Evolutionary conservation across 768 basidiomycete species (phyloP).

Genomic region (Thelephora ganbajun): DNA sequence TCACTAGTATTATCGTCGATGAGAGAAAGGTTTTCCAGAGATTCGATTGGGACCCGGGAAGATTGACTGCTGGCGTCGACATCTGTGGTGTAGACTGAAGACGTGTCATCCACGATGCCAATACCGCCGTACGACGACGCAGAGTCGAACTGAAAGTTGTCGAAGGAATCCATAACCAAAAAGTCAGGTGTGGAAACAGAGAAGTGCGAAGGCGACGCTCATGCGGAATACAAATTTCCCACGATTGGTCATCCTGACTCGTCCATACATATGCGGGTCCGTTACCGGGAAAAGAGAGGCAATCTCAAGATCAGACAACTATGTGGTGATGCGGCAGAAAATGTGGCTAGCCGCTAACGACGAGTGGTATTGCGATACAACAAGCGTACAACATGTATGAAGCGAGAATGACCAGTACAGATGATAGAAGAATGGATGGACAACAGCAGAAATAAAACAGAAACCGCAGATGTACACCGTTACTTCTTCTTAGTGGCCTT

Average conservation of each 20-base stretch:
- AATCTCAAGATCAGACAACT: too few species aligned
- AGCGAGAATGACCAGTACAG: too few species aligned
- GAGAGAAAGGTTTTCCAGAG: conserved; percentile 41
- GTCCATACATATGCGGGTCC: not conserved
- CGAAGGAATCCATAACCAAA: conserved; percentile 59
- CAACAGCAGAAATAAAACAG: too few species aligned
- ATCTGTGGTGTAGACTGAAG: conserved; percentile 52
- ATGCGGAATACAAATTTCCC: not conserved
- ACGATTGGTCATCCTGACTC: not conserved
- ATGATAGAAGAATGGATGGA: too few species aligned
- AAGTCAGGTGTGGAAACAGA: conserved; percentile 3
- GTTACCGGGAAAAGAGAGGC: not conserved
- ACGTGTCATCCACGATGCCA: conserved; percentile 64
- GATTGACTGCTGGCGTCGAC: conserved; percentile 44
- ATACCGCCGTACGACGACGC: conserved; percentile 68
- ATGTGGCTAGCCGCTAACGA: too few species aligned
- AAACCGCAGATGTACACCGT: conserved; percentile 11
- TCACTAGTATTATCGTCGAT: conserved; percentile 31
- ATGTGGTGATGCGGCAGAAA: too few species aligned
- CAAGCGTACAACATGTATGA: too few species aligned
- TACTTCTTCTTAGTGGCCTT: conserved; percentile 95
- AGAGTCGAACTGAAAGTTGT: conserved; percentile 77
- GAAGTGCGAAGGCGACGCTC: not conserved
- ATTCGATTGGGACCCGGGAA: conserved; percentile 34
- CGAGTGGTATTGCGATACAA: too few species aligned